Evolutionary conservation across 164 flowering plant genomes (phyloP).

Genomic region (Vitis rupestris): DNA sequence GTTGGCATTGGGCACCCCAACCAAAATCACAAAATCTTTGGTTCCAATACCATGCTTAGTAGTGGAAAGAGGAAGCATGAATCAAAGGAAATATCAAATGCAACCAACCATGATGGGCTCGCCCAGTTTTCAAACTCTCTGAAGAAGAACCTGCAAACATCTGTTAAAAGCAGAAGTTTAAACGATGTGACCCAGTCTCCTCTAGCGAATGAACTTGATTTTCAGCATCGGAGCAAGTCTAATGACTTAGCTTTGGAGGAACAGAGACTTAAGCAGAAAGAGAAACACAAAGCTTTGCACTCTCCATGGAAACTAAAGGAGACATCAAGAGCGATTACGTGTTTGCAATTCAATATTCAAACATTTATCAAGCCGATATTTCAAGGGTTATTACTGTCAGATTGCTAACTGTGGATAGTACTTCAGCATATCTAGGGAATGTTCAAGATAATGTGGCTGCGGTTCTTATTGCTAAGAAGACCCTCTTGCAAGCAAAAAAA

Average conservation of each 20-base stretch:
- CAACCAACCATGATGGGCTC: slow-evolving; percentile 23
- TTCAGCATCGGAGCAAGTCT: slow-evolving; percentile 32
- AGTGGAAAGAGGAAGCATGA: slow-evolving; percentile 50
- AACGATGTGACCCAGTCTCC: slow-evolving; percentile 42
- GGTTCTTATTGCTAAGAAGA: too few relatives aligned
- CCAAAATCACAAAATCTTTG: slow-evolving; percentile 26
- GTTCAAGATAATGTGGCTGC: too few relatives aligned
- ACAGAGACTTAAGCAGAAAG: slow-evolving; percentile 33
- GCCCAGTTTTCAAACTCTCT: slow-evolving; percentile 26
- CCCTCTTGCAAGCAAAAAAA: too few relatives aligned
- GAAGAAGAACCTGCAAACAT: slow-evolving; percentile 39
- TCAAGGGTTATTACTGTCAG: too few relatives aligned
- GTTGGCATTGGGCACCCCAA: slow-evolving; percentile 28
- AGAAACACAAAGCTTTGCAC: slow-evolving; percentile 28
- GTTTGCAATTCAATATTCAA: too few relatives aligned
- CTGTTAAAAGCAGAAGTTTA: slow-evolving; percentile 42
- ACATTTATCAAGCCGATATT: too few relatives aligned
- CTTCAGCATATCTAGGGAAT: too few relatives aligned
- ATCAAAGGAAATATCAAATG: slow-evolving; percentile 34
- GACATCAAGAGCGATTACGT: too few relatives aligned
- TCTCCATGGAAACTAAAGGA: too few relatives aligned
- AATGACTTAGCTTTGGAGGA: slow-evolving; percentile 33
- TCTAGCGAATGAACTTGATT: slow-evolving; percentile 22
- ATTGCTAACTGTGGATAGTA: too few relatives aligned
- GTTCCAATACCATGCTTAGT: slow-evolving; percentile 18